Evolutionary conservation across 2,329 filamentous ascomycete species (phyloP).

Genomic region (Diaporthe vexans): DNA sequence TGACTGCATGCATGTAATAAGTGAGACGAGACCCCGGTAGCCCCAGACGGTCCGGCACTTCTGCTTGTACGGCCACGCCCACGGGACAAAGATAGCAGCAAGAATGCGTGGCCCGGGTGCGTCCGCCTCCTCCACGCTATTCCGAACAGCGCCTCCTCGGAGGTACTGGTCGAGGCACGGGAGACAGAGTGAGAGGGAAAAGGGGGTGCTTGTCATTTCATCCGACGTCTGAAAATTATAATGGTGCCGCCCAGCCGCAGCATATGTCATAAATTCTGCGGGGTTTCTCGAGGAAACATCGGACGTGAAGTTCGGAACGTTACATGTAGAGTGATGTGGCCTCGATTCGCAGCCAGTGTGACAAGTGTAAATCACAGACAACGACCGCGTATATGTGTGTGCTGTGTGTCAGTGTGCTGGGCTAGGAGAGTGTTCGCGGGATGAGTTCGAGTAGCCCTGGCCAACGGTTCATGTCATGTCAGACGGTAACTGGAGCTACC

Average conservation of each 20-base stretch:
- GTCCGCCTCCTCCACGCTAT: constrained; percentile 7
- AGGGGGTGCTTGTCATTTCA: constrained; percentile 13
- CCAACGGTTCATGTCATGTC: constrained; percentile 24
- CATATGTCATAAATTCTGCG: constrained; percentile 26
- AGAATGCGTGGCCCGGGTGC: background rate
- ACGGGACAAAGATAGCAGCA: constrained; percentile 23
- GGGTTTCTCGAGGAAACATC: constrained; percentile 22
- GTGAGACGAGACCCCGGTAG: constrained; percentile 27
- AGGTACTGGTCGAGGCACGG: background rate
- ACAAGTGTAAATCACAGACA: background rate
- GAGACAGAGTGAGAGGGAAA: background rate
- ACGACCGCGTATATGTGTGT: background rate
- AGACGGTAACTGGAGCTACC: constrained; percentile 8
- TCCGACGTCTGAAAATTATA: constrained; percentile 12
- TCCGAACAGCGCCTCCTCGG: constrained; percentile 5
- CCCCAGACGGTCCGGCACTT: constrained; percentile 16
- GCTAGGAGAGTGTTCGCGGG: background rate
- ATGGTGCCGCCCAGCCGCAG: constrained; percentile 33
- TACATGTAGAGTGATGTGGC: constrained; percentile 26
- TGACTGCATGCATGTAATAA: constrained; percentile 28
- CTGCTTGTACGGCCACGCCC: background rate
- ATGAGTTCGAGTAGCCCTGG: constrained; percentile 2
- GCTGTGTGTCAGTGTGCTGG: background rate
- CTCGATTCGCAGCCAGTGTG: constrained; percentile 9
- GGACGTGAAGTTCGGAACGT: constrained; percentile 33